Percentiles rank a stretch among this genome's conserved stretches.
Conservation (phyloP, 1,284 basidiomycete species). For the Hemileia vastatrix region DNA sequence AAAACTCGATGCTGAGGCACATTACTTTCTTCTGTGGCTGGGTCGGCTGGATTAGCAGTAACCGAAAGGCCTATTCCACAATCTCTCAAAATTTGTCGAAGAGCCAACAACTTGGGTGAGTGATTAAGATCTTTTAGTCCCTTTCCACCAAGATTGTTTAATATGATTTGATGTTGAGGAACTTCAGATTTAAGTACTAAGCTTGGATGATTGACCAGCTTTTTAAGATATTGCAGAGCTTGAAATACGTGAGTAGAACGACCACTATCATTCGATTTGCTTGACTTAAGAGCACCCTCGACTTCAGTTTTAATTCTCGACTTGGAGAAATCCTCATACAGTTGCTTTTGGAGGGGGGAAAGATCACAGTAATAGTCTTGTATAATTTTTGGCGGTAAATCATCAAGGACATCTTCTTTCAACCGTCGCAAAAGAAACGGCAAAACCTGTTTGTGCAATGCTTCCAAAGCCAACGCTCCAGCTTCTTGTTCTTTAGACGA, state of each 20-base stretch:
- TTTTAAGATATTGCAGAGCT: conserved; percentile 89
- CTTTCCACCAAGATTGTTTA: conserved; percentile 51
- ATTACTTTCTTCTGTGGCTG: conserved; percentile 39
- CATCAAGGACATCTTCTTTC: conserved; percentile 93
- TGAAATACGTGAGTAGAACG: conserved; percentile 83
- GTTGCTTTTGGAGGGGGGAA: conserved; percentile 79
- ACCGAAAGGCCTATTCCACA: conserved; percentile 75
- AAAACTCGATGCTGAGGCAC: conserved; percentile 93
- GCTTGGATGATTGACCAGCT: conserved; percentile 93
- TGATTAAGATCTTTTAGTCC: conserved; percentile 68
- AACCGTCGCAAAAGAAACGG: conserved; percentile 91
- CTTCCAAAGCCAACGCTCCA: conserved; percentile 82
- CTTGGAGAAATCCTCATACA: conserved; percentile 85
- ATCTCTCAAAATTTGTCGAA: conserved; percentile 86
- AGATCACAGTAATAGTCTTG: conserved; percentile 99
- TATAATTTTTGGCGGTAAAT: conserved; percentile 98
- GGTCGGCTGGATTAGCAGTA: conserved; percentile 46
- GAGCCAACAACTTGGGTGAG: conserved; percentile 85
- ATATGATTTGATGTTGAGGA: conserved; percentile 56
- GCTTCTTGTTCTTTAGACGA: conserved; percentile 82
- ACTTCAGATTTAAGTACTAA: conserved; percentile 66
- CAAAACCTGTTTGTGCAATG: conserved; percentile 96
- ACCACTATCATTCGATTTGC: conserved; percentile 39
- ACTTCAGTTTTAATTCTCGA: conserved; percentile 51
- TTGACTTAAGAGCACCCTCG: conserved; percentile 24